These are phyloP conservation scores for Aureobasidium sp. DNA, from an alignment of 2,329 filamentous ascomycete species.

Conservation along the genomic window DNA sequence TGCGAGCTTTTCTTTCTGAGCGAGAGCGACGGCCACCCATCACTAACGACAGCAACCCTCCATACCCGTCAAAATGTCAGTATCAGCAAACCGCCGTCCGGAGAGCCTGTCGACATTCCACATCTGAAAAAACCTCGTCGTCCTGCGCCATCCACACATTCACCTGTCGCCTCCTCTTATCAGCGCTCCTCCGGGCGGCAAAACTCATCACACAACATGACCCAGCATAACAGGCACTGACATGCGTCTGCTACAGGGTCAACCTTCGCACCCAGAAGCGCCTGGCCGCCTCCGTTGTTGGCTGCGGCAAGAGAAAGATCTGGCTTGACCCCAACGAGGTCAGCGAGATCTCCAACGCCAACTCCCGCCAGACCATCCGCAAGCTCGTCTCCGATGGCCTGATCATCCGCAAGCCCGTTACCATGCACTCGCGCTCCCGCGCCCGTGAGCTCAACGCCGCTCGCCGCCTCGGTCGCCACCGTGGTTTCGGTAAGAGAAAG, in stretches of 20 bases:
- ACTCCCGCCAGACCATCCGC: constrained; percentile 99
- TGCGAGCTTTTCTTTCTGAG: constrained; percentile 11
- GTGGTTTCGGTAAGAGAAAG: constrained; percentile 99
- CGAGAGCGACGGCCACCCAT: constrained; percentile 14
- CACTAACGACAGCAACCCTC: constrained; percentile 16
- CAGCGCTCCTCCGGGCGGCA: constrained; percentile 15
- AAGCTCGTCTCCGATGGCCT: constrained; percentile 99
- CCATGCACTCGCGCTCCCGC: constrained; percentile 97
- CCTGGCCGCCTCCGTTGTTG: constrained; percentile 96
- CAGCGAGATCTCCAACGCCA: constrained; percentile 99
- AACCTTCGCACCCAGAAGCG: constrained; percentile 99
- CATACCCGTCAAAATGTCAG: constrained; percentile 16
- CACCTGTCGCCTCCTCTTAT: not conserved
- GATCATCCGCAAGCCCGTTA: constrained; percentile 99
- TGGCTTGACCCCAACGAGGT: constrained; percentile 99
- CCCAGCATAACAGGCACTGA: constrained; percentile 16
- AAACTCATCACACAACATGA: constrained; percentile 9
- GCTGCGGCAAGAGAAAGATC: constrained; percentile 99
- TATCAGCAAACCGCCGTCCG: constrained; percentile 14
- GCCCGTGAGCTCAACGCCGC: constrained; percentile 92
- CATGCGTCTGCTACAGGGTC: constrained; percentile 60
- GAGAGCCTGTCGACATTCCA: constrained; percentile 8
- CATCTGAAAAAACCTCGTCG: constrained; percentile 13
- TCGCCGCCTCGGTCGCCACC: constrained; percentile 92
- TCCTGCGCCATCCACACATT: not conserved